Evolutionary conservation across 768 basidiomycete species (phyloP).

Genomic region (Russula olivacea): DNA sequence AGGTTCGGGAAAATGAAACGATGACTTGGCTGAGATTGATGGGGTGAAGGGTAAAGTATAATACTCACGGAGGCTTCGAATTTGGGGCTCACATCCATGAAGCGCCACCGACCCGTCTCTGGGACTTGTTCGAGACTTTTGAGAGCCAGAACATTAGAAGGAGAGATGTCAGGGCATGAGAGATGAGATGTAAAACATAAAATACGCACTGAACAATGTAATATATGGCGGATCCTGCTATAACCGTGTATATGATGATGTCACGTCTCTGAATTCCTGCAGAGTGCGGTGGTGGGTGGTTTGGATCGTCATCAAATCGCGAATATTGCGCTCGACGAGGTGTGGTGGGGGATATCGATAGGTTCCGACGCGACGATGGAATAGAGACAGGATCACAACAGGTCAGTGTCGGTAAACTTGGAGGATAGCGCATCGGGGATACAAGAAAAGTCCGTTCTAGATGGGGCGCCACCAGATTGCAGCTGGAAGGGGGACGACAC

Average conservation of each 20-base stretch:
- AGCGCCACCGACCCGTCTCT: conserved; percentile 82
- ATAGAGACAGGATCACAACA: background rate
- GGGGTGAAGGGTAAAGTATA: background rate
- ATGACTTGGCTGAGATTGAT: background rate
- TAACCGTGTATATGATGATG: conserved; percentile 24
- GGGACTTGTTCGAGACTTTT: conserved; percentile 75
- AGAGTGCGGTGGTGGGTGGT: background rate
- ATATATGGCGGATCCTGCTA: conserved; percentile 26
- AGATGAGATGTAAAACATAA: background rate
- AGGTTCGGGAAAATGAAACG: background rate
- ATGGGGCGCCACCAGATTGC: background rate
- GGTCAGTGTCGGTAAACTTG: background rate
- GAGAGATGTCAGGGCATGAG: background rate
- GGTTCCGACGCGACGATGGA: background rate
- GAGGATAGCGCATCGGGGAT: background rate
- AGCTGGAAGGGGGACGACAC: background rate
- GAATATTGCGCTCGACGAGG: conserved; percentile 19
- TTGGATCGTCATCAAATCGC: conserved; percentile 17
- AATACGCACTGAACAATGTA: conserved; percentile 32
- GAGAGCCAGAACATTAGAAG: background rate
- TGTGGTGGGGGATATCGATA: background rate
- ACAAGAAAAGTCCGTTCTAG: background rate
- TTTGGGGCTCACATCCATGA: conserved; percentile 68
- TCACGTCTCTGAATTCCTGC: background rate
- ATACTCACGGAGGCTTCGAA: conserved; percentile 49